These are phyloP conservation scores for Bolboschoenoplectus hybrid DNA, from an alignment of 202 grass and related monocot species.

Conservation along the genomic window DNA sequence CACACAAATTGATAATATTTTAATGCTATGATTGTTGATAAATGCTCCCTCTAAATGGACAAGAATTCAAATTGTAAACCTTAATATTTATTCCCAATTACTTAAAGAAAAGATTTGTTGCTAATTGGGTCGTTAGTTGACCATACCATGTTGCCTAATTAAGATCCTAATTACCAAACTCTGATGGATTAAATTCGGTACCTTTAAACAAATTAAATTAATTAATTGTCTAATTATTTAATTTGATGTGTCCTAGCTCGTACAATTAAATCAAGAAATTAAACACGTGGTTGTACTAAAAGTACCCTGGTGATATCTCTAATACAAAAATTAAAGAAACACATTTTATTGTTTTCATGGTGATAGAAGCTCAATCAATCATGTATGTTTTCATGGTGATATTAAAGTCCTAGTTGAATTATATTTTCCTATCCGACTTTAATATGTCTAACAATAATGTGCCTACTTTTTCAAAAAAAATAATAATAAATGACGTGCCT, in stretches of 20 bases:
- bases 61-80: slow-evolving; percentile 38
- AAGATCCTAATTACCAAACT: slow-evolving; percentile 21
- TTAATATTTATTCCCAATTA: neutral
- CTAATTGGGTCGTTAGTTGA: slow-evolving; percentile 34
- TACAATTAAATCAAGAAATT: slow-evolving; percentile 14
- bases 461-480: too few relatives aligned
- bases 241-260: neutral
- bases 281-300: slow-evolving; percentile 24
- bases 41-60: slow-evolving; percentile 38
- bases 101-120: neutral
- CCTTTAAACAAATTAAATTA: neutral
- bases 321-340: too few relatives aligned
- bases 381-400: neutral
- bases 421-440: neutral
- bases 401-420: neutral
- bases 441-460: too few relatives aligned
- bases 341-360: too few relatives aligned
- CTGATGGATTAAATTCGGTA: neutral
- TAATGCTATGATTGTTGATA: slow-evolving; percentile 26
- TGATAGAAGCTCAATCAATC: neutral
- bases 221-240: neutral
- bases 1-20: slow-evolving; percentile 27
- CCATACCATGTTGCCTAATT: neutral
- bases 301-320: neutral
- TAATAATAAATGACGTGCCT: too few relatives aligned